Base-by-base conservation (phyloP, 352 stramenopile species). In the Globisporangium spiculum region DNA sequence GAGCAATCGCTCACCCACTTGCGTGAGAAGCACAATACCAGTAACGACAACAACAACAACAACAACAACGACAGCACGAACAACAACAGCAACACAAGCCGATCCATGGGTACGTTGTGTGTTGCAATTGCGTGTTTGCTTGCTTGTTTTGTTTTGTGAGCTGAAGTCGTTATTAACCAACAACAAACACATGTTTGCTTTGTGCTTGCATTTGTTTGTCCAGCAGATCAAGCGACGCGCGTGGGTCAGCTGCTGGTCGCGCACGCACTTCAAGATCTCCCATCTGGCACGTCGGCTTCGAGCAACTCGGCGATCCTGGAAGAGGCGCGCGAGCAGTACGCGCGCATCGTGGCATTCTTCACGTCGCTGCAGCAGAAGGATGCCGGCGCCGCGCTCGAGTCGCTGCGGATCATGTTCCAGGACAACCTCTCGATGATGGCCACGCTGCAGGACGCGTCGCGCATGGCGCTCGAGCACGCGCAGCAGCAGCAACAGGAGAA, bases 161-260 rank as follows among this genome's bases (percentile, higher is more conserved):
- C 2, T 7, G 32, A 54, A 34, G 48, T 26, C 8, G 24, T 48
- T 63, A 30, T 48, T 18, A 18, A 52, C 34, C 26, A 27, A 54
- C 46, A 14, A 22, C 12, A 22, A 61, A 26, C 55, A 61, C 55
- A 46, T 61, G 55, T 34, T 61, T 61, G 55, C 27, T 18, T 50
- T 4, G 18, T 55, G 59, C 10, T 69, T 54, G 30, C 30, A 10
- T 41, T 36, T 32, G 36, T 14, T 60, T 38, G 44, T 16, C 16
- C 53, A 46, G 46, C 67, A 89, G 83, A 75, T 48, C 75, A 86
- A 53, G 76, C 83, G 10, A 61, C 89, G 16, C 72, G 89, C 32
- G 71, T 91, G 65, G 81, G 79, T 30, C 78, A 88, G 36, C 82
- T 88, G 70, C 66, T 92, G 22, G 63, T 90, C 14, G 74, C 87